A percentile compares a stretch with the other conserved stretches of the same genome.
These are phyloP conservation scores for Syzygium grande DNA, from an alignment of 345 rosid genomes.

Conservation along the genomic window DNA sequence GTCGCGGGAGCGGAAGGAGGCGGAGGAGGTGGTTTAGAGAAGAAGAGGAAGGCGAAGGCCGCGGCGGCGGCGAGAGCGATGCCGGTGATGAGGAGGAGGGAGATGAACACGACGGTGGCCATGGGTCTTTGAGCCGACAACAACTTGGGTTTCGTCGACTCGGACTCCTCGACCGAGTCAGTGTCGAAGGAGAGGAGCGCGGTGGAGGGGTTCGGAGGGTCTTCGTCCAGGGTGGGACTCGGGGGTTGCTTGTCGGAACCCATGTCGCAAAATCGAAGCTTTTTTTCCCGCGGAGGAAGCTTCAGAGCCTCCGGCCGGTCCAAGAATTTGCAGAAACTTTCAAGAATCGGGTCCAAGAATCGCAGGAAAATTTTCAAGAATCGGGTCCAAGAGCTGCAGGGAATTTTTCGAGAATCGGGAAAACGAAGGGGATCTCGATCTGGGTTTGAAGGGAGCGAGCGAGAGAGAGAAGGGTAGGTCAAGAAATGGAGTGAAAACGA, in stretches of 20 bases:
- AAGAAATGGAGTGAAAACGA: not conserved
- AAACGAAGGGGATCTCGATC: not conserved
- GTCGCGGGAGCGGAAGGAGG: not conserved
- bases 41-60: slow-evolving; percentile 53
- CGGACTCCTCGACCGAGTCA: slow-evolving; percentile 6
- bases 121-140: slow-evolving; percentile 8
- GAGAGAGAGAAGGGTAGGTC: not conserved
- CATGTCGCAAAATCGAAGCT: slow-evolving; percentile 15
- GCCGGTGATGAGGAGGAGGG: slow-evolving; percentile 27
- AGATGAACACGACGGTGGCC: slow-evolving; percentile 35
- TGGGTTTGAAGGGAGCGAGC: not conserved
- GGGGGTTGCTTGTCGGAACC: slow-evolving; percentile 31
- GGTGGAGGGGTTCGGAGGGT: slow-evolving; percentile 33
- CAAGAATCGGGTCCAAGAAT: not conserved
- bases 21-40: slow-evolving; percentile 10
- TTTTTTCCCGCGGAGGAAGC: not conserved
- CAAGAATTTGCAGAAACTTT: not conserved
- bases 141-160: not conserved
- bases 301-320: not conserved
- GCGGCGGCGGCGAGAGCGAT: not conserved
- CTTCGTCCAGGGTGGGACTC: slow-evolving; percentile 29
- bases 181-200: slow-evolving; percentile 54
- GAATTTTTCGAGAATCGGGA: not conserved
- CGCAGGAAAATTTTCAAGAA: not conserved
- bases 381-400: not conserved